A percentile compares a stretch with the other conserved stretches of the same genome.
Conservation (phyloP, 345 rosid species). For the Gossypium rotundifolium region DNA sequence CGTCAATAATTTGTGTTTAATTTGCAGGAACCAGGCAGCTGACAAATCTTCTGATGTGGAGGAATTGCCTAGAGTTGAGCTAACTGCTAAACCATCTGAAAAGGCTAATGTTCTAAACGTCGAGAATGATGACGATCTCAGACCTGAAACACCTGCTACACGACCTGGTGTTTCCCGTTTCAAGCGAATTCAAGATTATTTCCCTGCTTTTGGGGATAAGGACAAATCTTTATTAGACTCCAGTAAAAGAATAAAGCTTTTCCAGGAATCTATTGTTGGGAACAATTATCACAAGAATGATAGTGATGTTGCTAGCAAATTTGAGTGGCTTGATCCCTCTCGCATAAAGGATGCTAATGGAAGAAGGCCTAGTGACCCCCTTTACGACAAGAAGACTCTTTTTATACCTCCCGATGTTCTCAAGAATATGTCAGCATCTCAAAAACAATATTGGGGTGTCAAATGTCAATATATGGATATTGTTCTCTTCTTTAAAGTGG, state of each 20-base stretch:
- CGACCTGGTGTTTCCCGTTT: constrained; percentile 47
- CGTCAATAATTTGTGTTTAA: neutral
- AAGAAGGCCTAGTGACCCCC: constrained; percentile 75
- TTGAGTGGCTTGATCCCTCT: constrained; percentile 87
- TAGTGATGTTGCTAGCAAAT: constrained; percentile 53
- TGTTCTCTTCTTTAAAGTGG: constrained; percentile 97
- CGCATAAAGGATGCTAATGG: constrained; percentile 28
- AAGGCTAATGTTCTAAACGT: constrained; percentile 18
- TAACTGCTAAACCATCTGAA: constrained; percentile 18
- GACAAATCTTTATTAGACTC: constrained; percentile 30
- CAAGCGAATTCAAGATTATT: constrained; percentile 63
- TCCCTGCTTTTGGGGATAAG: constrained; percentile 24
- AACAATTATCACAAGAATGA: constrained; percentile 30
- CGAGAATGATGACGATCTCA: constrained; percentile 34
- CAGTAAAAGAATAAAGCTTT: constrained; percentile 51
- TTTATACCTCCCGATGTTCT: constrained; percentile 67
- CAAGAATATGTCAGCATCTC: constrained; percentile 84
- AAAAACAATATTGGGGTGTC: constrained; percentile 82
- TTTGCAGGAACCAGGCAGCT: constrained; percentile 36
- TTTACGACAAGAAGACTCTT: constrained; percentile 70
- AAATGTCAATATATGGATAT: constrained; percentile 88
- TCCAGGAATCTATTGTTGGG: constrained; percentile 29
- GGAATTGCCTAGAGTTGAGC: constrained; percentile 16
- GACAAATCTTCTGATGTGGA: constrained; percentile 16
- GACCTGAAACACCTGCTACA: constrained; percentile 77